Base-by-base conservation (phyloP, 139 green algal species). In the Yamagishiella unicocca region DNA sequence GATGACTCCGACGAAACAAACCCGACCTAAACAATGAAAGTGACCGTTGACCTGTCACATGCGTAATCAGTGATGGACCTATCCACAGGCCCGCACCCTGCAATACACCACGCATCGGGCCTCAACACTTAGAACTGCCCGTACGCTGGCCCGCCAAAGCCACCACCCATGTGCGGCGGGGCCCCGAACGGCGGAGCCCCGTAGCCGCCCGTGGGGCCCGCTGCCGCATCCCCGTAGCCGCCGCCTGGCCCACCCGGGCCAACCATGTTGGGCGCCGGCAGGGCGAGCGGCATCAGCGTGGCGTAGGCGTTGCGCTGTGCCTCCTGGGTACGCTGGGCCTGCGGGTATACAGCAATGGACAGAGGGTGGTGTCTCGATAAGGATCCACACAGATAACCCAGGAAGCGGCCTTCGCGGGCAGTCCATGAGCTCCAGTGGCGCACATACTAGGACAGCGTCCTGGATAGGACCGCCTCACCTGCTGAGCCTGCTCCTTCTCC, bases 281-380 rank as follows among this genome's bases (percentile, higher is more conserved):
- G 91, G 43, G 95, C 96, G 24, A 96, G 89, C 2, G 96, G 96
- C 91, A 97, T 93, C 14, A 98, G 88, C 61, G 93, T 94, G 29
- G 92, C 89, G 76, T 97, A 97, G 43, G 96, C 94, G 87, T 98
- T 98, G 61, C 82, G 83, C 58, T 88, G 75, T 25, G 91, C 89
- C 40, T 92, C 76, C 71, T 94, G 84, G 38, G 90, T 31, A 37
- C 82, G 89, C 58, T 94, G 78, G 24, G 83, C 91, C 82, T 94
- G 72, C 24, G 31, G 2, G 2, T 6, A 10, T 6, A 67, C 58
- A 58, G 50, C 50, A 58, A 58, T 12, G 50, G 50, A 58, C 14
- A 17, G 50, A 12, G 50, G 50, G 17, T 58, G 50, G 50, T 12
- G 50, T 58, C 17, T 58, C 50, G n/a, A n/a, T n/a, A n/a, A 58